Evolutionary conservation across 2,329 filamentous ascomycete species (phyloP).

Genomic region (Zasmidium citrigriseum): DNA sequence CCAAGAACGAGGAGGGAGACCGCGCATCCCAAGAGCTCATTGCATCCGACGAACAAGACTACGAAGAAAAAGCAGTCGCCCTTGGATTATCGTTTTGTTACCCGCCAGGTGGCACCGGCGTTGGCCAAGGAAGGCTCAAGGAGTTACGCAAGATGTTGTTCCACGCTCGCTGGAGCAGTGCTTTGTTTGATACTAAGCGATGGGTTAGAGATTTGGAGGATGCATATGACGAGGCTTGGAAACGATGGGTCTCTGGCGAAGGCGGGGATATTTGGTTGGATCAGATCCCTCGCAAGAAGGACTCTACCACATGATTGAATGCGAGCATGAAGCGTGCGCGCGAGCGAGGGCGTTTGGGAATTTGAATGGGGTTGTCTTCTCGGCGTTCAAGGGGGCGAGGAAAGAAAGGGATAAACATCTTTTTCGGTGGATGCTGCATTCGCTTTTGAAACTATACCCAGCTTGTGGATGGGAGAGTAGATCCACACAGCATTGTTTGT

Average conservation of each 20-base stretch:
- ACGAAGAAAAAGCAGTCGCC: constrained; percentile 74
- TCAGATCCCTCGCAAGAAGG: constrained; percentile 20
- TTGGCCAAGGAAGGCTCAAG: constrained; percentile 64
- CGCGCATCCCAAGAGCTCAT: constrained; percentile 74
- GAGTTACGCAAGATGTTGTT: constrained; percentile 82
- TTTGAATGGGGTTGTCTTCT: background rate
- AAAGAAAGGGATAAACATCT: background rate
- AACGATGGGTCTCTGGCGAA: constrained; percentile 78
- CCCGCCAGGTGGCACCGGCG: constrained; percentile 35
- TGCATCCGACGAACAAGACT: constrained; percentile 74
- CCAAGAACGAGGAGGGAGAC: constrained; percentile 66
- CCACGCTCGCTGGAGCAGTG: constrained; percentile 79
- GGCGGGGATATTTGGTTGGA: constrained; percentile 89
- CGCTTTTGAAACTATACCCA: background rate
- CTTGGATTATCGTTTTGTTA: constrained; percentile 69
- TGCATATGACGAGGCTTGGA: constrained; percentile 88
- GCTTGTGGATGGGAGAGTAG: background rate
- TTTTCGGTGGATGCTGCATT: background rate
- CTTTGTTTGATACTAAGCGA: constrained; percentile 84
- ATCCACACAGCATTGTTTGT: background rate
- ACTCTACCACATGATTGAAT: no score
- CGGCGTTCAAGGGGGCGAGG: background rate
- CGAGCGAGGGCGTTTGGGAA: constrained; percentile 9
- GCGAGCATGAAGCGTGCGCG: background rate
- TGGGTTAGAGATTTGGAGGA: constrained; percentile 90